Evolutionary conservation across 441 rosid species (phyloP).

Genomic region (Metrosideros polymorpha): DNA sequence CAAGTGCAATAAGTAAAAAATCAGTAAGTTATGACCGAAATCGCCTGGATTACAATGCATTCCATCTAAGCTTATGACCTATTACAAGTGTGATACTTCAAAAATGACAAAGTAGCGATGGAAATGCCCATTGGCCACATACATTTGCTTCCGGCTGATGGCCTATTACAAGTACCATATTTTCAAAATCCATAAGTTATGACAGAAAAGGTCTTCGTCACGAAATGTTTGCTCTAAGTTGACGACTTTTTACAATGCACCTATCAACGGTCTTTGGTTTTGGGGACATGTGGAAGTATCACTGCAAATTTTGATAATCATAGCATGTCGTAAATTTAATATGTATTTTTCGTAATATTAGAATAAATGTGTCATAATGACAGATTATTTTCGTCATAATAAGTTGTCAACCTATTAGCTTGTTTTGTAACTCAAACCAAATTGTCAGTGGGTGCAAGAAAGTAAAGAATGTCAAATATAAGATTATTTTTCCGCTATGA

Average conservation of each 20-base stretch:
- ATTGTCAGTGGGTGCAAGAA: background rate
- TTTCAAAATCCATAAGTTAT: background rate
- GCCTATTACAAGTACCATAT: background rate
- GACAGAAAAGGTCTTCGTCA: background rate
- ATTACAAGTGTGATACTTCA: background rate
- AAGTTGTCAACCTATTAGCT: background rate
- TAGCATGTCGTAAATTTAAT: background rate
- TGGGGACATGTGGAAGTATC: background rate
- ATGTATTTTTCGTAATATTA: background rate
- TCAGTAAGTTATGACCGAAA: background rate
- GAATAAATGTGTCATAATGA: background rate
- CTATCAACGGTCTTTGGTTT: background rate
- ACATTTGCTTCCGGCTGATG: background rate
- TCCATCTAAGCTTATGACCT: background rate
- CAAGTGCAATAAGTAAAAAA: background rate
- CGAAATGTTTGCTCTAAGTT: background rate
- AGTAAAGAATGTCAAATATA: background rate
- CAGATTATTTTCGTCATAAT: background rate
- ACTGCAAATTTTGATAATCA: background rate
- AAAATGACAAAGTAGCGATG: background rate
- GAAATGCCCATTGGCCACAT: background rate
- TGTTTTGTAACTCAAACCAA: background rate
- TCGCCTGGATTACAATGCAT: background rate
- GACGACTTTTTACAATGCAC: background rate
- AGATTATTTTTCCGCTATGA: background rate